Evolutionary conservation across 306 rosid genomes (phyloP).

Genomic region (Sindora glabra): DNA sequence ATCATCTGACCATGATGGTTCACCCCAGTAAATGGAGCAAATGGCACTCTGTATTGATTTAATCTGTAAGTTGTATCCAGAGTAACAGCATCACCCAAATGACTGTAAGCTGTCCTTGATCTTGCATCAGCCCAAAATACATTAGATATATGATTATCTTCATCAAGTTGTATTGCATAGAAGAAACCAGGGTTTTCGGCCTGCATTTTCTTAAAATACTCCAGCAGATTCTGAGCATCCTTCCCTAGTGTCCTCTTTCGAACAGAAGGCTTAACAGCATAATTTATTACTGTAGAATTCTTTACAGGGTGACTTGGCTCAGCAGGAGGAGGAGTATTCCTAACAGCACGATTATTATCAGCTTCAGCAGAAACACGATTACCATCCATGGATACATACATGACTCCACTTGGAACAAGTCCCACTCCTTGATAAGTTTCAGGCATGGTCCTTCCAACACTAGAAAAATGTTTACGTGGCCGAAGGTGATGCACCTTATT

Average conservation of each 20-base stretch:
- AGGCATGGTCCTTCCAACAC: constrained; percentile 54
- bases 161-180: constrained; percentile 94
- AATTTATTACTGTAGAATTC: constrained; percentile 34
- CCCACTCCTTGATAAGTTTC: constrained; percentile 66
- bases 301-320: constrained; percentile 43
- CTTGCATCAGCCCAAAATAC: constrained; percentile 90
- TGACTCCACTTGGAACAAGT: constrained; percentile 81
- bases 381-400: constrained; percentile 81
- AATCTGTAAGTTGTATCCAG: constrained; percentile 69
- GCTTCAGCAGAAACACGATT: constrained; percentile 34
- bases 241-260: constrained; percentile 71
- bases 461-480: constrained; percentile 81
- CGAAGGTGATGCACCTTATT: constrained; percentile 43
- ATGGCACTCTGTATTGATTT: constrained; percentile 70
- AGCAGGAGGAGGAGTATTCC: constrained; percentile 30
- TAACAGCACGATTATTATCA: constrained; percentile 42
- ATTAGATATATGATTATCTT: constrained; percentile 75
- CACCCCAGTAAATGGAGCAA: constrained; percentile 83
- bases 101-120: constrained; percentile 71
- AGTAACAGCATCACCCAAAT: constrained; percentile 75
- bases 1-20: constrained; percentile 82
- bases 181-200: constrained; percentile 92
- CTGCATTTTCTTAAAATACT: constrained; percentile 95
- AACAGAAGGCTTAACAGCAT: constrained; percentile 36
- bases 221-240: constrained; percentile 83